Conservation (phyloP, 2,329 filamentous ascomycete species). For the Neospermospora avenae region DNA sequence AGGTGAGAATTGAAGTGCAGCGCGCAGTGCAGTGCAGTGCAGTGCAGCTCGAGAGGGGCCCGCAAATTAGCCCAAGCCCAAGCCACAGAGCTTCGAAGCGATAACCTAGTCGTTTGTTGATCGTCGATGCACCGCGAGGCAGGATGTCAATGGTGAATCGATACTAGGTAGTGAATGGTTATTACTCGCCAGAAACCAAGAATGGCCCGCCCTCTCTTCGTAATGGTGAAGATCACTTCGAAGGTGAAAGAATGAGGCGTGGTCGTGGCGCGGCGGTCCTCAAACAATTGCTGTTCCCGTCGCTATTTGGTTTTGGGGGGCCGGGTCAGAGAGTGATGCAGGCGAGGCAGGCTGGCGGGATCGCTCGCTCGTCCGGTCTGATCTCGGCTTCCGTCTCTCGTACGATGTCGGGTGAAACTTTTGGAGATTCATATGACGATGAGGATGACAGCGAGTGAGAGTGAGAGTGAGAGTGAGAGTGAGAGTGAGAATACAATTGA, state of each 20-base stretch:
- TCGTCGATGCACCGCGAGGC: background rate
- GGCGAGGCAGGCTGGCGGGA: background rate
- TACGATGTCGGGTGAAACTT: background rate
- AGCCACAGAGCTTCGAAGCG: conserved; percentile 9
- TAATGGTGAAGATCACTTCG: background rate
- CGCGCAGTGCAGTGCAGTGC: no score
- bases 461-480: background rate
- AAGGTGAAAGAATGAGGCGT: background rate
- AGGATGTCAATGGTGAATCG: background rate
- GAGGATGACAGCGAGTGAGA: no score
- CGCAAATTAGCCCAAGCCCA: background rate
- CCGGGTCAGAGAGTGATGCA: background rate
- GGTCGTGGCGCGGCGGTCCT: background rate
- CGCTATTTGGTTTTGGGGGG: background rate
- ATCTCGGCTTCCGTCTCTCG: background rate
- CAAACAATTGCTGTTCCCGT: background rate
- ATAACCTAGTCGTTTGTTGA: background rate
- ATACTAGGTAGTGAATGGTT: no score
- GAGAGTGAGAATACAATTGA: background rate
- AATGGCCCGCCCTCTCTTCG: background rate
- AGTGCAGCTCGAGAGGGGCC: no score
- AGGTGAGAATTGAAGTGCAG: background rate
- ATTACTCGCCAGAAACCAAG: background rate
- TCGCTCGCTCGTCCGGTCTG: conserved; percentile 8
- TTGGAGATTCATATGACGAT: background rate